phyloP scores from a whole-genome alignment of 2,329 filamentous ascomycete genomes.

The Penicillium thymicola region DNA sequence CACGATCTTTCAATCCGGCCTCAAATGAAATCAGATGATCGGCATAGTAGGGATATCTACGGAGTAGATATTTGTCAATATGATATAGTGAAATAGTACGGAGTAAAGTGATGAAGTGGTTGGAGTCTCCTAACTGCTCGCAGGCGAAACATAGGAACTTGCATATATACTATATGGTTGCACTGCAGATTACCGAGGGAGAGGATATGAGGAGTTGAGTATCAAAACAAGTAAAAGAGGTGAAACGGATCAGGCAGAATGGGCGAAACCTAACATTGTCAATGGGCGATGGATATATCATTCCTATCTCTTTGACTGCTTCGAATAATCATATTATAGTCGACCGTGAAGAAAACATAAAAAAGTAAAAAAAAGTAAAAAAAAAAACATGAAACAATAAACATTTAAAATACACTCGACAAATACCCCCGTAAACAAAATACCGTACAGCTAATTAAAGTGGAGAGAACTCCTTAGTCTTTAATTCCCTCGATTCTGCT shows the following conservation, averaged over 20 bases:
- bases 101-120: neutral
- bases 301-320: neutral
- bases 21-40: neutral
- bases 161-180: neutral
- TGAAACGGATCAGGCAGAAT: conserved; percentile 1
- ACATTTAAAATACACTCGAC: neutral
- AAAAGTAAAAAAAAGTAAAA: too few relatives aligned
- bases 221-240: neutral
- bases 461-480: conserved; percentile 15
- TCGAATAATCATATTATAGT: neutral
- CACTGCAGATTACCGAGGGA: neutral
- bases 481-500: conserved; percentile 9
- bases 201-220: neutral
- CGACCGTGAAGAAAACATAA: neutral
- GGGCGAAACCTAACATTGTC: neutral
- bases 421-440: neutral
- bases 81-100: neutral
- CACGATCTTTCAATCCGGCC: neutral
- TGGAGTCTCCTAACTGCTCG: conserved; percentile 4
- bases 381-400: neutral
- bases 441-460: conserved; percentile 7
- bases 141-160: neutral
- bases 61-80: neutral
- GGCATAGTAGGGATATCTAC: neutral
- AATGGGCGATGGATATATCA: neutral